Evolutionary conservation across 2,329 filamentous ascomycete species (phyloP).

Genomic region (Ilyonectria robusta): DNA sequence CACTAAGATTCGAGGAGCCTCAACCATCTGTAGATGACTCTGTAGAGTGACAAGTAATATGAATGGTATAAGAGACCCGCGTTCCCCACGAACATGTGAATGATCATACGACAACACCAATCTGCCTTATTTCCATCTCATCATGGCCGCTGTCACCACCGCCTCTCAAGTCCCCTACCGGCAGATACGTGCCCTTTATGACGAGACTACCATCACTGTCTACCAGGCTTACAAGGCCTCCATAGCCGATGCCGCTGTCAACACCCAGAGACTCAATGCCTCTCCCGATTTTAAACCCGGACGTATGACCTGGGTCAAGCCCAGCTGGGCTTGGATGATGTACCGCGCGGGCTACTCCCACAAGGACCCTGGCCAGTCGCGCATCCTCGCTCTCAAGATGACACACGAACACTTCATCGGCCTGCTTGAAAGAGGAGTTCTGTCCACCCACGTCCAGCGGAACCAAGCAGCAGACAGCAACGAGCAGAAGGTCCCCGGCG

Average conservation of each 20-base stretch:
- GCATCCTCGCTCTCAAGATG: constrained; percentile 71
- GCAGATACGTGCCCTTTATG: constrained; percentile 67
- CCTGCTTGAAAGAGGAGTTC: constrained; percentile 57
- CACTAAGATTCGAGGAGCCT: neutral
- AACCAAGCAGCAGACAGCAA: neutral
- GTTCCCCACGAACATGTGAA: neutral
- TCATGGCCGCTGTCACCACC: constrained; percentile 36
- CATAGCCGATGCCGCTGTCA: constrained; percentile 68
- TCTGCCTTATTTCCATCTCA: neutral
- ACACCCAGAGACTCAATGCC: constrained; percentile 65
- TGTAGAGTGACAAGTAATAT: neutral
- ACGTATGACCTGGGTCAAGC: constrained; percentile 78
- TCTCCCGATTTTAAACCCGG: constrained; percentile 65
- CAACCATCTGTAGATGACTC: neutral
- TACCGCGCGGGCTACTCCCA: constrained; percentile 73
- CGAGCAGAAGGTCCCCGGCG: neutral
- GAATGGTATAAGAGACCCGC: neutral
- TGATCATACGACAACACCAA: neutral
- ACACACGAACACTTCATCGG: constrained; percentile 63
- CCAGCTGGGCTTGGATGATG: constrained; percentile 75
- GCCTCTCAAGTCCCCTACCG: constrained; percentile 53
- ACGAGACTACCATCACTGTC: constrained; percentile 67
- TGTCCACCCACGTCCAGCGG: constrained; percentile 49
- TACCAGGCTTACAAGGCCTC: constrained; percentile 72
- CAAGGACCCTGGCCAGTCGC: constrained; percentile 68